These are phyloP conservation scores for Pulveroboletus frians DNA, from an alignment of 768 basidiomycete genomes.

Conservation along the genomic window DNA sequence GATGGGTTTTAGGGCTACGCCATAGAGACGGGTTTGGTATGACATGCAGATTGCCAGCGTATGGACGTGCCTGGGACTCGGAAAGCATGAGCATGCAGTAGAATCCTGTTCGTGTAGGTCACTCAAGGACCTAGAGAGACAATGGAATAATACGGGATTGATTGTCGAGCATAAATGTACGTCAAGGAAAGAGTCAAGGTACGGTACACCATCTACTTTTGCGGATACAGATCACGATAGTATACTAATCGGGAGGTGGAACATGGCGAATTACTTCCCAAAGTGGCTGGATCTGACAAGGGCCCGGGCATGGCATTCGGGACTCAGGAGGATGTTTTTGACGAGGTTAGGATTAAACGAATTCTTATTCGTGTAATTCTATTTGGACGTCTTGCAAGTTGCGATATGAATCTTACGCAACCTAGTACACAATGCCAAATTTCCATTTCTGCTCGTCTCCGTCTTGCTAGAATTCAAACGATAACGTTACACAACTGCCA, in stretches of 20 bases:
- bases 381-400: no score
- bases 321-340: no score
- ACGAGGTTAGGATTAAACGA: no score
- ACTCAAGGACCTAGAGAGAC: background rate
- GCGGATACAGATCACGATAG: background rate
- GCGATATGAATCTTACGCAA: no score
- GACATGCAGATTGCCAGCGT: no score
- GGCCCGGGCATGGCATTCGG: no score
- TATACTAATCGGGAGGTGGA: background rate
- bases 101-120: background rate
- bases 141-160: background rate
- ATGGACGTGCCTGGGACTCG: background rate
- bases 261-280: background rate
- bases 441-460: no score
- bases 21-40: constrained; percentile 12
- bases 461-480: no score
- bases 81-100: background rate
- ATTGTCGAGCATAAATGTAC: background rate
- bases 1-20: constrained; percentile 55
- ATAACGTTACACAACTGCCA: no score
- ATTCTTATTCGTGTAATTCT: no score
- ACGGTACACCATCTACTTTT: background rate
- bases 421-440: no score
- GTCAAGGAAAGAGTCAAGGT: background rate
- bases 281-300: no score